Evolutionary conservation across 495 filamentous ascomycete genomes (phyloP).

Genomic region (Polyplosphaeria fusca): DNA sequence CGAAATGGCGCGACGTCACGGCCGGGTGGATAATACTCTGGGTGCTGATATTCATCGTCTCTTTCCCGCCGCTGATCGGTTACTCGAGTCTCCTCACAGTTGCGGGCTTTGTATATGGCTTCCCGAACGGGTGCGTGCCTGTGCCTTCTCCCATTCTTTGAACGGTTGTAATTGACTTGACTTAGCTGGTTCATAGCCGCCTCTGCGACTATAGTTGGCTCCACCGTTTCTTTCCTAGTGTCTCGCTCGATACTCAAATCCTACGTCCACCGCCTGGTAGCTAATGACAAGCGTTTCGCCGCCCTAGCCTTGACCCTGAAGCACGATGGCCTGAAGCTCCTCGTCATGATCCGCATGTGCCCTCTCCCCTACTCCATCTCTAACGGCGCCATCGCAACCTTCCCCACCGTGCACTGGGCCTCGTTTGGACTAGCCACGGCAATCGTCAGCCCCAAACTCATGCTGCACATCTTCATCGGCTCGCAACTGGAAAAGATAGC

Average conservation of each 20-base stretch:
- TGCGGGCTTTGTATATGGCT: constrained; percentile 88
- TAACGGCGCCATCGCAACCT: constrained; percentile 90
- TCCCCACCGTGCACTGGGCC: constrained; percentile 76
- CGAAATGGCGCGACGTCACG: constrained; percentile 64
- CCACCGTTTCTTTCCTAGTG: constrained; percentile 71
- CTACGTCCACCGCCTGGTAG: constrained; percentile 77
- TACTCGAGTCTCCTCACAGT: constrained; percentile 85
- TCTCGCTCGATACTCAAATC: constrained; percentile 71
- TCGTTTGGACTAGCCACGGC: constrained; percentile 80
- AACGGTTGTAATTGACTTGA: neutral
- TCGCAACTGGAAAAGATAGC: constrained; percentile 71
- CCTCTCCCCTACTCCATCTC: constrained; percentile 92
- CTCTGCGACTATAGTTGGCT: constrained; percentile 72
- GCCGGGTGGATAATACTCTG: constrained; percentile 80
- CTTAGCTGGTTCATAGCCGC: constrained; percentile 77
- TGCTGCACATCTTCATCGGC: constrained; percentile 93
- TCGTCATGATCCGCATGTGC: constrained; percentile 90
- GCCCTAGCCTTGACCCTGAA: constrained; percentile 65
- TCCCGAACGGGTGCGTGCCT: constrained; percentile 68
- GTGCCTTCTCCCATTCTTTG: neutral
- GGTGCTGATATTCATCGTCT: constrained; percentile 69
- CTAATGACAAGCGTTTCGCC: constrained; percentile 73
- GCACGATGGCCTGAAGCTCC: constrained; percentile 81
- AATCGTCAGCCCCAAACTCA: constrained; percentile 71
- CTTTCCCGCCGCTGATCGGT: constrained; percentile 88